Evolutionary conservation across 2,329 filamentous ascomycete genomes (phyloP).

Genomic region (Hymenoscyphus albidus): DNA sequence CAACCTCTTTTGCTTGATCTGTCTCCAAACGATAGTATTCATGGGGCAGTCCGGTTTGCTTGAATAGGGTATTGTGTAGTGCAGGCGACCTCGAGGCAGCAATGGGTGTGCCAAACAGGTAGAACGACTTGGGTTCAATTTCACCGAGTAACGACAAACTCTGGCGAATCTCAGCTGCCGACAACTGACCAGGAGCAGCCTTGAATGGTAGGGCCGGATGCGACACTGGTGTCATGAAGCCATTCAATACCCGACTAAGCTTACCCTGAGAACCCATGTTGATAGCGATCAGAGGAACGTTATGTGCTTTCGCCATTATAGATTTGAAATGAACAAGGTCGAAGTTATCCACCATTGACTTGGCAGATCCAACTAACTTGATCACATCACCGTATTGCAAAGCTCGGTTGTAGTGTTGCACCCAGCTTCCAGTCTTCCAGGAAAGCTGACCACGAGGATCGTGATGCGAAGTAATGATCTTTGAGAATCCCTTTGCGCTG

Average conservation of each 20-base stretch:
- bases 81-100: slow-evolving; percentile 78
- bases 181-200: slow-evolving; percentile 90
- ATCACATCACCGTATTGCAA: slow-evolving; percentile 88
- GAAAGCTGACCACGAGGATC: slow-evolving; percentile 75
- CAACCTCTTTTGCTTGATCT: slow-evolving; percentile 56
- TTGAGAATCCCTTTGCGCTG: slow-evolving; percentile 64
- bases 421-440: slow-evolving; percentile 93
- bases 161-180: slow-evolving; percentile 79
- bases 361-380: slow-evolving; percentile 85
- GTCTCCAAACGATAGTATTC: slow-evolving; percentile 77
- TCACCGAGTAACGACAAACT: slow-evolving; percentile 76
- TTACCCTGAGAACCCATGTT: slow-evolving; percentile 92
- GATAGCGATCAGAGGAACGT: slow-evolving; percentile 84
- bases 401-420: slow-evolving; percentile 83
- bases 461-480: slow-evolving; percentile 93
- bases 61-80: slow-evolving; percentile 84
- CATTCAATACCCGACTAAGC: slow-evolving; percentile 83
- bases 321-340: slow-evolving; percentile 76
- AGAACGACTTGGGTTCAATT: slow-evolving; percentile 72
- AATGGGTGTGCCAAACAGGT: slow-evolving; percentile 84
- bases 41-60: slow-evolving; percentile 74
- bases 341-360: slow-evolving; percentile 78
- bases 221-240: slow-evolving; percentile 91
- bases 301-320: slow-evolving; percentile 67
- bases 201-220: slow-evolving; percentile 88